These are phyloP conservation scores for Penicillium taxi DNA, from an alignment of 495 filamentous ascomycete genomes.

Conservation along the genomic window DNA sequence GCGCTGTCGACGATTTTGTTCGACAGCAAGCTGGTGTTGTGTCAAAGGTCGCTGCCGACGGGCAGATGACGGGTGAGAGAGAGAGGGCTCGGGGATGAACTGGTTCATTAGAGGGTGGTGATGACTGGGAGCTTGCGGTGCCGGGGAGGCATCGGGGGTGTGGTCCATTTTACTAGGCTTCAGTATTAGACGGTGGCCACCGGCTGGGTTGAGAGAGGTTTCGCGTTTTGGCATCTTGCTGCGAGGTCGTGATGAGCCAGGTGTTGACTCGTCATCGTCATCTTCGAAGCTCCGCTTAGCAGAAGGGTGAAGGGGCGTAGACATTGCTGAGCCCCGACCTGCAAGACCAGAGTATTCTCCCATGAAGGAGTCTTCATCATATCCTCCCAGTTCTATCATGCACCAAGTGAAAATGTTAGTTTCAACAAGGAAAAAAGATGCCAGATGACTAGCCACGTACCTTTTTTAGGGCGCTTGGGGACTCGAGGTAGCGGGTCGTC, in stretches of 20 bases:
- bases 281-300: slow-evolving; percentile 26
- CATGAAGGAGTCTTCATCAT: slow-evolving; percentile 32
- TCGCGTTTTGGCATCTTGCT: slow-evolving; percentile 33
- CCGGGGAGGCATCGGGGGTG: slow-evolving; percentile 41
- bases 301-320: slow-evolving; percentile 35
- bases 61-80: slow-evolving; percentile 23
- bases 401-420: neutral
- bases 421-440: slow-evolving; percentile 15
- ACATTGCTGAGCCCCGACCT: slow-evolving; percentile 33
- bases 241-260: slow-evolving; percentile 27
- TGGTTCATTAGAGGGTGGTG: slow-evolving; percentile 41
- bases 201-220: slow-evolving; percentile 29
- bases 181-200: slow-evolving; percentile 39
- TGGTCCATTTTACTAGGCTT: slow-evolving; percentile 45
- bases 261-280: slow-evolving; percentile 34
- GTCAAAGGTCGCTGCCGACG: slow-evolving; percentile 78
- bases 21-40: slow-evolving; percentile 86
- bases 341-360: slow-evolving; percentile 28
- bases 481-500: slow-evolving; percentile 53
- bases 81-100: slow-evolving; percentile 36
- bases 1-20: slow-evolving; percentile 77
- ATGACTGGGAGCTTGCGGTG: slow-evolving; percentile 42
- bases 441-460: slow-evolving; percentile 21
- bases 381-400: too few species aligned
- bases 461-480: slow-evolving; percentile 50